Base-by-base conservation (phyloP, 1,284 basidiomycete species). In the Phellopilus nigrolimitatus region DNA sequence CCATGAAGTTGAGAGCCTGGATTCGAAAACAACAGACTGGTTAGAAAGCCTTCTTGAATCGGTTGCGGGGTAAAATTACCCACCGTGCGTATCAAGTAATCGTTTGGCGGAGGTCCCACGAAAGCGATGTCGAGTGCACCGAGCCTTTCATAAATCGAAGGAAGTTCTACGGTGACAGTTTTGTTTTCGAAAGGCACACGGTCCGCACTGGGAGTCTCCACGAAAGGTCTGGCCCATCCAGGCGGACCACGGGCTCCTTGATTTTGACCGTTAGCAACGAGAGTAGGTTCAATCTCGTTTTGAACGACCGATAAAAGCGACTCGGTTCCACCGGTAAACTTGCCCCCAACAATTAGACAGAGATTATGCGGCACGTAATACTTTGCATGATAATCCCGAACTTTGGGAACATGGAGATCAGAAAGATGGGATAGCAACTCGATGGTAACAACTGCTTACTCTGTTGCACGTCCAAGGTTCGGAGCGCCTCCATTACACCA, bases 311-410 rank as follows among this genome's bases (percentile, higher is more conserved):
- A 73, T 17, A 95, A 77, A 24, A 93, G 68, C 59, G 83, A 82
- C 10, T 64, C 57, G 7, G 85, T 87, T 25, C 86, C 86, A 49
- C 76, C 79, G 3, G 82, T 82, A 28, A 94, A 75, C 62, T 86
- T 89, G 12, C 91, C 91, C 5, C 82, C 75, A 27, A 93, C 83
- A 56, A 95, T 84, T 34, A 95, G 73, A 19, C 88, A 84, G 43
- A 97, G 69, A 66, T 99, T 99, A 65, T 99, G 90, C 1, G 97
- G 95, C 2, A 92, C 89, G 64, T 99, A 99, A 68, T 95, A 95
- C 43, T 81, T 82, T 36, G 74, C 71, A 66, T 99, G 97, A 64
- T 98, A 99, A 43, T 92, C 71, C 47, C 92, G 81, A 62, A 98
- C 93, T n/a, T 95, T 58, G 1, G 39, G 22, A 25, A 3, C 51